Evolutionary conservation across 2,329 filamentous ascomycete genomes (phyloP).

Genomic region (Stylonectria norvegica): DNA sequence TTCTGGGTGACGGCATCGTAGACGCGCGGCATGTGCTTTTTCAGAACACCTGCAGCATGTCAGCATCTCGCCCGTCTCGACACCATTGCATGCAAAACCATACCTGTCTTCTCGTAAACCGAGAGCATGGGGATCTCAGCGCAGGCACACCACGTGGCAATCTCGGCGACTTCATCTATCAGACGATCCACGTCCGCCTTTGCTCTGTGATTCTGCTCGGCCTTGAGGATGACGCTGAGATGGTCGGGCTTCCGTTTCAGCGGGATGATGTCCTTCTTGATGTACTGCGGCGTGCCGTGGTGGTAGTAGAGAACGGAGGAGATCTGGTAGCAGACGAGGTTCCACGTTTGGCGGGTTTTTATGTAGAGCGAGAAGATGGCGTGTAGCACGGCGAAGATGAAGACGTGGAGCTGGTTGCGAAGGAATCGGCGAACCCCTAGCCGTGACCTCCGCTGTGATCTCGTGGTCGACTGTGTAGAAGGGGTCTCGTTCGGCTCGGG

Average conservation of each 20-base stretch:
- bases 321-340: slow-evolving; percentile 72
- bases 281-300: slow-evolving; percentile 90
- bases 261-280: slow-evolving; percentile 77
- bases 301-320: slow-evolving; percentile 88
- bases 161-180: slow-evolving; percentile 85
- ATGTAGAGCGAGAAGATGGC: slow-evolving; percentile 86
- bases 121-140: slow-evolving; percentile 84
- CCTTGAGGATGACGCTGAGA: slow-evolving; percentile 77
- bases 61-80: slow-evolving; percentile 2
- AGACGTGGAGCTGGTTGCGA: slow-evolving; percentile 58
- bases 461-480: slow-evolving; percentile 20
- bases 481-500: slow-evolving; percentile 33
- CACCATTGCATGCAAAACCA: slow-evolving; percentile 28
- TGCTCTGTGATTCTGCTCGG: slow-evolving; percentile 66
- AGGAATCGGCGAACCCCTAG: slow-evolving; percentile 61
- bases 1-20: slow-evolving; percentile 77
- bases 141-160: slow-evolving; percentile 89
- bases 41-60: slow-evolving; percentile 66
- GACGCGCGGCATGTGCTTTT: slow-evolving; percentile 81
- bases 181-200: slow-evolving; percentile 75
- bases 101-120: slow-evolving; percentile 89
- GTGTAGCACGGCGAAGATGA: slow-evolving; percentile 70
- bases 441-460: slow-evolving; percentile 35
- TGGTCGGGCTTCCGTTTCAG: slow-evolving; percentile 77
- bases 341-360: slow-evolving; percentile 74